phyloP scores from a whole-genome alignment of 1,284 basidiomycete genomes.

The Sanghuangporus baumii region DNA sequence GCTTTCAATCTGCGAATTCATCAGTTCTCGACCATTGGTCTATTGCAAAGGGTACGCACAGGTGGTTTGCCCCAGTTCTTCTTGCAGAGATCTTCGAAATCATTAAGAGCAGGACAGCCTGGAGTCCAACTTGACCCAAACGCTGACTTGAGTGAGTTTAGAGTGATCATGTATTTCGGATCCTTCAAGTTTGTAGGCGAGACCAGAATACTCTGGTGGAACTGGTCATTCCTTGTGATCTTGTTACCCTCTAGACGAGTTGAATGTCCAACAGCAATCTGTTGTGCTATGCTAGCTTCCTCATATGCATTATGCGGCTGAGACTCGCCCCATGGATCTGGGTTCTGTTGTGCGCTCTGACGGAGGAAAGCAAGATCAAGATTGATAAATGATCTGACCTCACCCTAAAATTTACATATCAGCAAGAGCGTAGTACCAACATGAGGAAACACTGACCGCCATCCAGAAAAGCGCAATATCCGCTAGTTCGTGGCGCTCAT shows the following conservation, averaged over 20 bases:
- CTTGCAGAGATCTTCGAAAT: constrained; percentile 14
- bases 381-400: constrained; percentile 19
- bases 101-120: constrained; percentile 12
- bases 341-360: constrained; percentile 15
- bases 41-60: not conserved
- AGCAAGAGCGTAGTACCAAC: not conserved
- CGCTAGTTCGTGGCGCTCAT: constrained; percentile 22
- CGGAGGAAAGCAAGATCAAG: constrained; percentile 22
- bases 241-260: constrained; percentile 14
- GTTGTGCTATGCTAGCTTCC: not conserved
- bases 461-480: constrained; percentile 26
- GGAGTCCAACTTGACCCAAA: constrained; percentile 20
- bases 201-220: constrained; percentile 13
- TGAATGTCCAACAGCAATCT: constrained; percentile 11
- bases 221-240: not conserved
- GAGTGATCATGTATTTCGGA: constrained; percentile 19
- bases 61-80: not conserved
- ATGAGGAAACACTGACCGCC: constrained; percentile 17
- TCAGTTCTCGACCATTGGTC: not conserved
- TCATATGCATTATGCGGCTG: constrained; percentile 21
- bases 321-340: constrained; percentile 22
- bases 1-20: not conserved
- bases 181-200: constrained; percentile 4
- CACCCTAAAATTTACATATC: constrained; percentile 13
- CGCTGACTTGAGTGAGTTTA: constrained; percentile 9